A percentile compares a stretch with the other conserved stretches of the same genome.
These are phyloP conservation scores for Xylaria arbuscula DNA, from an alignment of 2,329 filamentous ascomycete species.

Conservation along the genomic window DNA sequence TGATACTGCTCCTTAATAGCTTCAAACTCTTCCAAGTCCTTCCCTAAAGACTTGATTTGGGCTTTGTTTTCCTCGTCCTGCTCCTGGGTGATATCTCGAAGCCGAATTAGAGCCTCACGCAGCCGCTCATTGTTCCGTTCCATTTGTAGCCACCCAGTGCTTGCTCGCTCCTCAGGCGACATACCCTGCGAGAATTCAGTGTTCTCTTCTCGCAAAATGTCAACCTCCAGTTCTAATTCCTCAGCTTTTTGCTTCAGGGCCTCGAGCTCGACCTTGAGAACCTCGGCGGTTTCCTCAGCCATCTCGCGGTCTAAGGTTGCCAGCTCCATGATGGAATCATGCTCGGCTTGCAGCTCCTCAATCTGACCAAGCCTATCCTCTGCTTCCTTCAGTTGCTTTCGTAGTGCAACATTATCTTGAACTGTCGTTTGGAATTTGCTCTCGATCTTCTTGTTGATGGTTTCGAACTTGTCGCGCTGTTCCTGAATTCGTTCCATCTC, in stretches of 20 bases:
- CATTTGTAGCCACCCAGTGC: slow-evolving; percentile 89
- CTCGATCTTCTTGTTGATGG: slow-evolving; percentile 90
- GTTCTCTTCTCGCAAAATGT: slow-evolving; percentile 89
- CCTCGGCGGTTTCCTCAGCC: slow-evolving; percentile 92
- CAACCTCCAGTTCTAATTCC: slow-evolving; percentile 87
- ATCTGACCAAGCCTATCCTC: slow-evolving; percentile 75
- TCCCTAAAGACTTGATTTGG: slow-evolving; percentile 78
- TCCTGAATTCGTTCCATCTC: slow-evolving; percentile 78
- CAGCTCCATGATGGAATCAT: slow-evolving; percentile 86
- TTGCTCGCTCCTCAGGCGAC: slow-evolving; percentile 86
- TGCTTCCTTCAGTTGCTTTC: slow-evolving; percentile 80
- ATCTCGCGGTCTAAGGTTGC: slow-evolving; percentile 92
- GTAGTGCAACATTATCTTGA: slow-evolving; percentile 80
- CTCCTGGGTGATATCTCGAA: slow-evolving; percentile 89
- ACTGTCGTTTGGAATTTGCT: slow-evolving; percentile 87
- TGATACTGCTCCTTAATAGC: slow-evolving; percentile 76
- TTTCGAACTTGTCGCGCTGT: slow-evolving; percentile 82
- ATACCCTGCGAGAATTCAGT: slow-evolving; percentile 84
- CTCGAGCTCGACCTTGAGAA: slow-evolving; percentile 82
- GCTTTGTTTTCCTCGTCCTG: slow-evolving; percentile 82
- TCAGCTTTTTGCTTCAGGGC: slow-evolving; percentile 79
- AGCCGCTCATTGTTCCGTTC: slow-evolving; percentile 90
- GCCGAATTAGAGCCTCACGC: slow-evolving; percentile 82
- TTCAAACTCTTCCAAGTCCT: slow-evolving; percentile 76
- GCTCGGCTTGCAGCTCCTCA: slow-evolving; percentile 81